phyloP scores from a whole-genome alignment of 352 stramenopile genomes.

The Pseudoperonospora humuli region DNA sequence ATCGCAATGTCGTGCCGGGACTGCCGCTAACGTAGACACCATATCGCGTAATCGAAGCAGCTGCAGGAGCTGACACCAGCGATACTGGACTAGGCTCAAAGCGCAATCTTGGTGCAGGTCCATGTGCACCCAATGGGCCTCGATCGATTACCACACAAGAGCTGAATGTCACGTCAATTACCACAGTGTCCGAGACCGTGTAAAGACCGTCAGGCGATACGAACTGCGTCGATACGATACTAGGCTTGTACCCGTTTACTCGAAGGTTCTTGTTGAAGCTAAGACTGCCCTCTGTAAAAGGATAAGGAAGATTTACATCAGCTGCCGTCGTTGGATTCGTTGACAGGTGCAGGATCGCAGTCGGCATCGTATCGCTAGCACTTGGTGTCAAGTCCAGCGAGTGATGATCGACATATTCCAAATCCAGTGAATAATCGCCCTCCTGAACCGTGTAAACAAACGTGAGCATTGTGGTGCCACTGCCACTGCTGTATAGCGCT shows the following conservation, averaged over 20 bases:
- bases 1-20: constrained; percentile 38
- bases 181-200: constrained; percentile 41
- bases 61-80: constrained; percentile 13
- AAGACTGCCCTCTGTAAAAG: constrained; percentile 53
- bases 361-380: constrained; percentile 17
- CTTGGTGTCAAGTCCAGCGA: constrained; percentile 57
- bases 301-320: constrained; percentile 60
- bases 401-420: constrained; percentile 80
- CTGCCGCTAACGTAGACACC: constrained; percentile 51
- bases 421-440: constrained; percentile 60
- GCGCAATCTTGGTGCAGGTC: constrained; percentile 32
- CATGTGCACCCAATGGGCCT: constrained; percentile 16
- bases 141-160: constrained; percentile 46
- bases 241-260: constrained; percentile 63
- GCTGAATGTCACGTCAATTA: constrained; percentile 63
- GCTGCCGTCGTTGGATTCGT: constrained; percentile 62
- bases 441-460: constrained; percentile 69
- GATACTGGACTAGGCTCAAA: constrained; percentile 43
- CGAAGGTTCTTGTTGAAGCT: constrained; percentile 60
- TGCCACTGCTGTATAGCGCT: constrained; percentile 51
- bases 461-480: constrained; percentile 35
- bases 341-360: constrained; percentile 51
- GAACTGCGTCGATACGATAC: constrained; percentile 41
- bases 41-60: constrained; percentile 47
- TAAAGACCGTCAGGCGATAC: constrained; percentile 59